A percentile compares a stretch with the other conserved stretches of the same genome.
phyloP scores from a whole-genome alignment of 2,329 filamentous ascomycete species.

The Davidsoniella eucalypti region DNA sequence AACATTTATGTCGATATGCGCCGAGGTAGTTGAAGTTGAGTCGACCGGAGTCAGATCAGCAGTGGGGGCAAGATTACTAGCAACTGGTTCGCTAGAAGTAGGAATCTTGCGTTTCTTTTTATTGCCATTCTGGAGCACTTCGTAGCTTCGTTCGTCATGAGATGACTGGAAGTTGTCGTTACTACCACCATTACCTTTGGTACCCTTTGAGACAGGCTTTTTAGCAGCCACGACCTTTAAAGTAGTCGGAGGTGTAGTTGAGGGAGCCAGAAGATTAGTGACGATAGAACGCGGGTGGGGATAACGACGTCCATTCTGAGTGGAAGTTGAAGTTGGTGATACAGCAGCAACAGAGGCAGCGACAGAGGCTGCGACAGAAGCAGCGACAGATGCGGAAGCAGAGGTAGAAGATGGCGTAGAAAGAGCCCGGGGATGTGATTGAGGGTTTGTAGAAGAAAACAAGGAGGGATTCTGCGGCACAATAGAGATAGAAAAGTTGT shows the following conservation, averaged over 20 bases:
- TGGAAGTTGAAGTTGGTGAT: background rate
- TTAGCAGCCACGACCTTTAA: no score
- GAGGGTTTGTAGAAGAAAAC: background rate
- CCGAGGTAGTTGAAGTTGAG: no score
- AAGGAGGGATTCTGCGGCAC: background rate
- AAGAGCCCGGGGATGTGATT: background rate
- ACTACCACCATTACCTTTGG: no score
- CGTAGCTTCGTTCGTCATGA: slow-evolving; percentile 51
- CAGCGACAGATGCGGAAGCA: background rate
- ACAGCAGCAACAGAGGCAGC: background rate
- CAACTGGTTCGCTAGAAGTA: slow-evolving; percentile 48
- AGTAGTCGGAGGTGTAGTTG: background rate
- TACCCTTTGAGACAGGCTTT: no score
- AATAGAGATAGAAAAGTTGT: background rate
- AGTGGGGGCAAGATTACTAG: no score
- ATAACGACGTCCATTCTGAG: slow-evolving; percentile 2
- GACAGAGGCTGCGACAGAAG: background rate
- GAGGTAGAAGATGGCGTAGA: background rate
- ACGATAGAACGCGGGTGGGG: slow-evolving; percentile 1
- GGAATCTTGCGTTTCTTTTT: slow-evolving; percentile 99
- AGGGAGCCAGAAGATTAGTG: background rate
- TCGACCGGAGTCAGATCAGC: no score
- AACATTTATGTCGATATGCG: no score
- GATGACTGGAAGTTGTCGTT: background rate
- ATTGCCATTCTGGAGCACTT: slow-evolving; percentile 82